phyloP scores from a whole-genome alignment of 2,329 filamentous ascomycete species.

The Aphanoascus verrucosus region DNA sequence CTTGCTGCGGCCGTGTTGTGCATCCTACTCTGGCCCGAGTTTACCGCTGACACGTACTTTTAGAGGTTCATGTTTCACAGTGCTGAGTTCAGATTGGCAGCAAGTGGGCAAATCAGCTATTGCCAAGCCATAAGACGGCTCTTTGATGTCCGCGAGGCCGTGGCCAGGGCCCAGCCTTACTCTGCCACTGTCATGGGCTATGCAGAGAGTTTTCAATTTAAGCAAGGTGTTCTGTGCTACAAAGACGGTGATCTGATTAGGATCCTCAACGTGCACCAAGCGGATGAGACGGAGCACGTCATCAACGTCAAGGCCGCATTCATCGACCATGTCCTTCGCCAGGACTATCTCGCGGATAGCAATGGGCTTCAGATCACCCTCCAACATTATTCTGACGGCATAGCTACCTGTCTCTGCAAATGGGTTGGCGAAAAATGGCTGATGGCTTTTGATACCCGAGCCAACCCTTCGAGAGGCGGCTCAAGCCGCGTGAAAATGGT shows the following conservation, averaged over 20 bases:
- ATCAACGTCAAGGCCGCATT: constrained; percentile 37
- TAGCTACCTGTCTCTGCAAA: constrained; percentile 47
- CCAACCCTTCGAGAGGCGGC: constrained; percentile 14
- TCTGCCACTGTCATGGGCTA: constrained; percentile 49
- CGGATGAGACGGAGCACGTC: constrained; percentile 43
- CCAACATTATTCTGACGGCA: constrained; percentile 47
- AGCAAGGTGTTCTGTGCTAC: constrained; percentile 56
- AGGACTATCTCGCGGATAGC: constrained; percentile 9
- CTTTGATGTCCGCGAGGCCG: constrained; percentile 50
- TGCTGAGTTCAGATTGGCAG: constrained; percentile 36
- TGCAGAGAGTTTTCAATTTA: constrained; percentile 52
- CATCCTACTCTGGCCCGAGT: constrained; percentile 7
- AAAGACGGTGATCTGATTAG: constrained; percentile 44
- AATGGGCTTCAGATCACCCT: constrained; percentile 42
- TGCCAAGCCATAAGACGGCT: constrained; percentile 48
- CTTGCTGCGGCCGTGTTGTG: neutral
- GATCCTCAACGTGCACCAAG: constrained; percentile 48
- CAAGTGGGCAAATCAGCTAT: constrained; percentile 34
- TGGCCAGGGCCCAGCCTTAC: constrained; percentile 53
- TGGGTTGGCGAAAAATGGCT: constrained; percentile 41
- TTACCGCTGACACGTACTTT: constrained; percentile 15
- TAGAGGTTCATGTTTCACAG: constrained; percentile 36
- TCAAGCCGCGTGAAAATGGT: constrained; percentile 34
- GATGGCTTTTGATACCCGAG: constrained; percentile 40
- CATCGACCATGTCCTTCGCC: neutral